A percentile compares a stretch with the other conserved stretches of the same genome.
Evolutionary conservation across 1,284 basidiomycete genomes (phyloP).

Genomic region (Rhodotorula mucilaginosa): DNA sequence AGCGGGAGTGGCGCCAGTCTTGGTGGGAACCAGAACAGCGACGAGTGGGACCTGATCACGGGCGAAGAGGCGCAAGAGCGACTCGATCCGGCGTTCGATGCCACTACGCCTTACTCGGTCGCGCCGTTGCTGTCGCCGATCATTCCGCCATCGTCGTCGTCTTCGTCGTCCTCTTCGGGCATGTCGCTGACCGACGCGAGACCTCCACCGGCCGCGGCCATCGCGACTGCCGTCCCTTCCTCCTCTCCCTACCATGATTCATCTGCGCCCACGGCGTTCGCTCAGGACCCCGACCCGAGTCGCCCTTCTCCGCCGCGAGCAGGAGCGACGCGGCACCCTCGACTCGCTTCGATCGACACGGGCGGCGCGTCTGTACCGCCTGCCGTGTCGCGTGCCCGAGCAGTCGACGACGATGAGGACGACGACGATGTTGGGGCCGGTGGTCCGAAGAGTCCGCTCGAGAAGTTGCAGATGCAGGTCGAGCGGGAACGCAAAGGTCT

Average conservation of each 20-base stretch:
- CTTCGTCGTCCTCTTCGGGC: slow-evolving; percentile 1
- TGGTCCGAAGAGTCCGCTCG: slow-evolving; percentile 26
- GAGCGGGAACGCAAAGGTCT: slow-evolving; percentile 23
- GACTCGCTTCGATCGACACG: not conserved
- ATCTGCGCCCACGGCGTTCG: no score
- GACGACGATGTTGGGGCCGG: not conserved
- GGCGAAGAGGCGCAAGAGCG: slow-evolving; percentile 4
- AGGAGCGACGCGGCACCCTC: not conserved
- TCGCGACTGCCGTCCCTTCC: no score
- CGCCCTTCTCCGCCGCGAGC: no score
- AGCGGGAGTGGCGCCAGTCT: slow-evolving; percentile 6
- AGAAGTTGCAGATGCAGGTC: slow-evolving; percentile 28
- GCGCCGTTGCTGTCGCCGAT: no score
- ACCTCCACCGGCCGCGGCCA: not conserved
- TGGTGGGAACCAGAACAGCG: not conserved
- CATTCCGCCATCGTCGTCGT: slow-evolving; percentile 12
- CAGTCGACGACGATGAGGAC: no score
- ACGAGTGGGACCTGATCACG: not conserved
- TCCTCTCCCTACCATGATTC: not conserved
- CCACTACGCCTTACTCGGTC: not conserved
- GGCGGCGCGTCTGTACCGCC: not conserved
- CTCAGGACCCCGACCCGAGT: no score
- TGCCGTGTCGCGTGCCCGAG: not conserved
- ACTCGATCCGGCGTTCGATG: slow-evolving; percentile 7
- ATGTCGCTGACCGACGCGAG: slow-evolving; percentile 1